These are phyloP conservation scores for Tylopilus orsonianus DNA, from an alignment of 1,284 basidiomycete species.

Conservation along the genomic window DNA sequence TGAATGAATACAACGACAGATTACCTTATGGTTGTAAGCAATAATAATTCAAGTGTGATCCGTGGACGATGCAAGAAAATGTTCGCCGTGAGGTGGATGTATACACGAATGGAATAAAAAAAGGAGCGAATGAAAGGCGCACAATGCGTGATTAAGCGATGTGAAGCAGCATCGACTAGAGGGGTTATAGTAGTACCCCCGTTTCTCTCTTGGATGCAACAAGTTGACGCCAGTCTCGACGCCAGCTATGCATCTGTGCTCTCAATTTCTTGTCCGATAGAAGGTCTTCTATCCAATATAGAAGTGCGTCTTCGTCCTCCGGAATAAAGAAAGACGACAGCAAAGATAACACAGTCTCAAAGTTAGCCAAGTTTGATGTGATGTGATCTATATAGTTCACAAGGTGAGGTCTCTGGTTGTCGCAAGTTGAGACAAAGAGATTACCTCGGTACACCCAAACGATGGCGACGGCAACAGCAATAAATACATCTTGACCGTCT, in stretches of 20 bases:
- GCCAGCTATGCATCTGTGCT: conserved; percentile 68
- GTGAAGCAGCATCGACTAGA: conserved; percentile 3
- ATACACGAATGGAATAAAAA: conserved; percentile 33
- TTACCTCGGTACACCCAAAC: conserved; percentile 87
- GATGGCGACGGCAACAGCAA: conserved; percentile 83
- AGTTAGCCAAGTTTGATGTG: conserved; percentile 73
- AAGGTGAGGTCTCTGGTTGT: conserved; percentile 6
- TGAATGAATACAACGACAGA: conserved; percentile 30
- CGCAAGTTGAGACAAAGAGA: conserved; percentile 19
- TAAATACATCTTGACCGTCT: conserved; percentile 88
- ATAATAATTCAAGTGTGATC: conserved; percentile 27
- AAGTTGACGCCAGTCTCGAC: conserved; percentile 69
- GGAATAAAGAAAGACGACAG: conserved; percentile 91
- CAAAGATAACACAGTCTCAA: conserved; percentile 87
- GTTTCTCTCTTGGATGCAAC: conserved; percentile 66
- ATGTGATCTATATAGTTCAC: conserved; percentile 64
- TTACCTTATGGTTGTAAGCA: conserved; percentile 29
- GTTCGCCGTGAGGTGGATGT: conserved; percentile 19
- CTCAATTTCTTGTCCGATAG: conserved; percentile 71
- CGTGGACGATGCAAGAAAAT: conserved; percentile 21
- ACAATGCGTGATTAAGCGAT: conserved; percentile 7
- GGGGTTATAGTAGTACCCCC: conserved; percentile 57
- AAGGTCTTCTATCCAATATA: conserved; percentile 78
- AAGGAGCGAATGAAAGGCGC: conserved; percentile 3
- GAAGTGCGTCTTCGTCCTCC: conserved; percentile 79